Evolutionary conservation across 345 rosid species (phyloP), one percentile per base, ranked within the genome.

Genomic region (Hibiscus mutabilis): DNA sequence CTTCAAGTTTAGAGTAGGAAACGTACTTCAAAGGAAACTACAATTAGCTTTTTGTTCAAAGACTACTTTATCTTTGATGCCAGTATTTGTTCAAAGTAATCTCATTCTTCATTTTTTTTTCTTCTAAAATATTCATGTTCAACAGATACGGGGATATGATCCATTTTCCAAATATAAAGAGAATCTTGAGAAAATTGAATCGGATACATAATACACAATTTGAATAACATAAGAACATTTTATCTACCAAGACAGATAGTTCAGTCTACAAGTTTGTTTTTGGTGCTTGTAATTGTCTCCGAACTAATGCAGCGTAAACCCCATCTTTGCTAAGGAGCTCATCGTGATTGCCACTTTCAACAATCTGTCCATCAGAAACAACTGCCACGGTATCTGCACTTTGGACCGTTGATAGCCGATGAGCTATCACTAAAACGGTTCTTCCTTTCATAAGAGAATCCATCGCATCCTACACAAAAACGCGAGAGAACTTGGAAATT

Each of bases 341-440:
- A 19, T 84, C 87, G 18, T 84, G 84, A 60, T 70, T 67, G 33
- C 84, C 87, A 22, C 73, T 79, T 75, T 84, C 91, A 60, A 83
- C 87, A 14, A 91, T 87, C 72, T 85, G 86, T 68, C 96, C 97
- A 35, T 88, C 96, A 14, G 98, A 93, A 72, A 89, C 77, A 47
- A 93, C 96, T 4, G 94, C 98, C 12, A 93, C 97, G 2, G 71
- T 86, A 51, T 93, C 88, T 63, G 96, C 97, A 27, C 84, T 89
- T 84, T 89, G 82, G 53, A 93, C 96, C 0, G 98, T 93, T 3
- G 98, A 93, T 11, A 91, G 82, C 80, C 96, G 78, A 81, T 94
- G 97, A 16, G 98, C 98, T 78, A 91, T 94, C 4, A 94, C 97
- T 21, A 94, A 85, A 60, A 94, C 98, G 5, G 97, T 94, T 83